Evolutionary conservation across 78 protist species (phyloP).

Genomic region (Dictyostelium purpureum): DNA sequence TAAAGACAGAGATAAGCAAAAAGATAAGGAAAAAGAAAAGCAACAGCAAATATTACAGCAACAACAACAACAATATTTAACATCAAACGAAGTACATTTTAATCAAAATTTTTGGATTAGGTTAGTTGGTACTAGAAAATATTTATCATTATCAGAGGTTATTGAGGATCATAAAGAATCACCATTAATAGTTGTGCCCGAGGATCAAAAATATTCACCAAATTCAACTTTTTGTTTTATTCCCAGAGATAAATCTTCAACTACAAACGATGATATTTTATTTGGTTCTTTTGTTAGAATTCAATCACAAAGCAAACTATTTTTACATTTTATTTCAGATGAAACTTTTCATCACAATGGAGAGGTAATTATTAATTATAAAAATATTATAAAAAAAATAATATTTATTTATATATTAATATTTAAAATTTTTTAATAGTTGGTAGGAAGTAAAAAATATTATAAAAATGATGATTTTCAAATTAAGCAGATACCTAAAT

Average conservation of each 20-base stretch:
- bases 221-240: constrained; percentile 48
- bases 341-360: constrained; percentile 76
- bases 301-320: constrained; percentile 46
- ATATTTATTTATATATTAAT: neutral
- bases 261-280: constrained; percentile 12
- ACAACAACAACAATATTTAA: neutral
- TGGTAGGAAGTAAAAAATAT: constrained; percentile 68
- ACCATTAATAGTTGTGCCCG: constrained; percentile 9
- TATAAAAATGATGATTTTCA: constrained; percentile 76
- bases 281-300: constrained; percentile 74
- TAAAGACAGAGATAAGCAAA: neutral
- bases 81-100: constrained; percentile 12
- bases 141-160: constrained; percentile 26
- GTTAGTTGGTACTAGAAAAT: constrained; percentile 45
- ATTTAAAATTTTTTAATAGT: neutral
- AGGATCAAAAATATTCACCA: constrained; percentile 43
- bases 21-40: neutral
- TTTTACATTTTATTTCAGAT: constrained; percentile 60
- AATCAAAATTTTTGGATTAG: constrained; percentile 56
- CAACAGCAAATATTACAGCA: neutral
- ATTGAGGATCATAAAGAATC: neutral
- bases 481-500: constrained; percentile 69
- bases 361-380: constrained; percentile 38
- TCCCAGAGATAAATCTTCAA: constrained; percentile 13
- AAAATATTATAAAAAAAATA: neutral